Conservation (phyloP, 2,329 filamentous ascomycete genomes). For the Madurella mycetomatis region DNA sequence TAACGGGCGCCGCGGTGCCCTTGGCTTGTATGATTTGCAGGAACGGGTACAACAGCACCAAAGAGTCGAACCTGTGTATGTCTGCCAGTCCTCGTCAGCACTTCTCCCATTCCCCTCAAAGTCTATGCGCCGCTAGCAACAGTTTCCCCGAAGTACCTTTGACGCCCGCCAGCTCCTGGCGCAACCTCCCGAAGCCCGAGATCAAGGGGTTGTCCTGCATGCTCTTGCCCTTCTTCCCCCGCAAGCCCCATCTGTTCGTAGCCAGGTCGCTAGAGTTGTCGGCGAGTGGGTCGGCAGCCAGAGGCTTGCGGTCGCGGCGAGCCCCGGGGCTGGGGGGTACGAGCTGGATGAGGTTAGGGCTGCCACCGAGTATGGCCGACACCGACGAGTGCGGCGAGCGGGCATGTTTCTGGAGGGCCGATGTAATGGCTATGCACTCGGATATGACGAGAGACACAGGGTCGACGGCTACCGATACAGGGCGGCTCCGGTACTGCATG, state of each 20-base stretch:
- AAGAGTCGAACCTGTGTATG: constrained; percentile 83
- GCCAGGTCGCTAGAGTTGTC: constrained; percentile 50
- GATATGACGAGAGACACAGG: constrained; percentile 91
- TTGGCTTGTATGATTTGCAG: constrained; percentile 95
- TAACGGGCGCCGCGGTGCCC: constrained; percentile 92
- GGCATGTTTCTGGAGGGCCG: constrained; percentile 95
- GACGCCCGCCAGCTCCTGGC: constrained; percentile 80
- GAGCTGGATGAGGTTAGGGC: constrained; percentile 54
- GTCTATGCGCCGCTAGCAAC: not conserved
- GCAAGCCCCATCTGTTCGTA: constrained; percentile 83
- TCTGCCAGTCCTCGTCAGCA: constrained; percentile 48
- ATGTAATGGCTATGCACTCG: constrained; percentile 98
- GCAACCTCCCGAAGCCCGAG: constrained; percentile 84
- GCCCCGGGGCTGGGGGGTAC: constrained; percentile 43
- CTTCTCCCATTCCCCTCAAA: not conserved
- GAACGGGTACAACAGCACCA: constrained; percentile 85
- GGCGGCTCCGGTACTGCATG: constrained; percentile 57
- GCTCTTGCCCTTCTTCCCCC: constrained; percentile 93
- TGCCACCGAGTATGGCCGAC: constrained; percentile 85
- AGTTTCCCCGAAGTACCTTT: constrained; percentile 53
- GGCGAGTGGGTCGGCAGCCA: constrained; percentile 32
- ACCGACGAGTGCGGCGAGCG: constrained; percentile 95
- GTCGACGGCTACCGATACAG: constrained; percentile 77
- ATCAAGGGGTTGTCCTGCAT: constrained; percentile 97
- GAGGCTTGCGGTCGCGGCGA: constrained; percentile 40